Conservation (phyloP, 176 grass and related monocot species). For the Paspalum notatum region DNA sequence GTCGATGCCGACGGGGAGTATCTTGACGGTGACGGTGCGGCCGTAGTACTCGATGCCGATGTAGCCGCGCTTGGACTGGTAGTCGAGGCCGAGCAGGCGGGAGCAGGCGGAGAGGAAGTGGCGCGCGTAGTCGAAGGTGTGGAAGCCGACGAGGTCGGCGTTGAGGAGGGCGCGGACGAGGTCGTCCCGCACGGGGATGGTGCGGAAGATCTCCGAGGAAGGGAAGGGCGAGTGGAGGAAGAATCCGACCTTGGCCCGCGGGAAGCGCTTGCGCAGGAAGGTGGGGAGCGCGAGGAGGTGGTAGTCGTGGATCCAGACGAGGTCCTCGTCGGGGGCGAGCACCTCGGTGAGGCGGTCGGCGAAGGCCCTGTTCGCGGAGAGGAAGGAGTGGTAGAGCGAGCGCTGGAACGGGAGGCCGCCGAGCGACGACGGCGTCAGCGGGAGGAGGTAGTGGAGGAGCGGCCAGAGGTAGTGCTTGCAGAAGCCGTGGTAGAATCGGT, state of each 20-base stretch:
- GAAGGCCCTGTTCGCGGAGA: constrained; percentile 87
- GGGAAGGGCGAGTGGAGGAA: constrained; percentile 99
- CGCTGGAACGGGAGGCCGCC: constrained; percentile 86
- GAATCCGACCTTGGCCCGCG: constrained; percentile 71
- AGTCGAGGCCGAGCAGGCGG: constrained; percentile 71
- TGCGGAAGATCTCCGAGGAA: constrained; percentile 92
- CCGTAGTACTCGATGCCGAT: constrained; percentile 97
- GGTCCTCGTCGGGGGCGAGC: constrained; percentile 79
- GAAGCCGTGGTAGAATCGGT: constrained; percentile 79
- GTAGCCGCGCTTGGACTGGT: constrained; percentile 93
- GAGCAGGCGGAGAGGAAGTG: constrained; percentile 93
- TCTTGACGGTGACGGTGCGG: constrained; percentile 91
- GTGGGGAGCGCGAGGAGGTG: constrained; percentile 90
- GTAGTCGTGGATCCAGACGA: constrained; percentile 97
- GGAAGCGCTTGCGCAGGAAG: constrained; percentile 90
- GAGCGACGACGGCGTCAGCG: constrained; percentile 64
- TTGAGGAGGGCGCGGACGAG: constrained; percentile 92
- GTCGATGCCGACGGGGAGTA: constrained; percentile 88
- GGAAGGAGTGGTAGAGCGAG: constrained; percentile 84
- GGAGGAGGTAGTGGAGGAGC: constrained; percentile 90
- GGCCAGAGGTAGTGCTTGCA: constrained; percentile 99
- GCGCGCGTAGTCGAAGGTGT: constrained; percentile 97
- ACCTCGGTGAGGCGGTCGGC: constrained; percentile 91
- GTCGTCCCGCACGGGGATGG: constrained; percentile 85
- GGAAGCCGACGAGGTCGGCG: constrained; percentile 91